phyloP scores from a whole-genome alignment of 306 rosid genomes.

The Hippophae tibetana region DNA sequence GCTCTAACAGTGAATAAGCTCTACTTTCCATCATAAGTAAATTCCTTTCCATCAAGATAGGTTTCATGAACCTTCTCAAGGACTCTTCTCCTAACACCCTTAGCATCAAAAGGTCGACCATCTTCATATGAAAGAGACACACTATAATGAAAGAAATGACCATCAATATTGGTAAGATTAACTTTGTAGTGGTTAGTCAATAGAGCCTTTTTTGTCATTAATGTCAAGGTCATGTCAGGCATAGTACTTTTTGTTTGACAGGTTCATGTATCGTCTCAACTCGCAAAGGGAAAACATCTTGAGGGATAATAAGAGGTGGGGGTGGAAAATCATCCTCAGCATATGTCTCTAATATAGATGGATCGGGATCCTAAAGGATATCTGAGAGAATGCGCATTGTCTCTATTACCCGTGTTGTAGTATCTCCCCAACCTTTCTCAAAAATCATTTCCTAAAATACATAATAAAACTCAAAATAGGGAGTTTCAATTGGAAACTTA shows the following conservation, averaged over 20 bases:
- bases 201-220: slow-evolving; percentile 35
- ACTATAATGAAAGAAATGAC: no score
- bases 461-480: no score
- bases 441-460: no score
- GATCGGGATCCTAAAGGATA: no score
- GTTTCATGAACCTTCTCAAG: slow-evolving; percentile 73
- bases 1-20: slow-evolving; percentile 80
- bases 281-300: slow-evolving; percentile 38
- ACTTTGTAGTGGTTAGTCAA: no score
- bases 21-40: slow-evolving; percentile 87
- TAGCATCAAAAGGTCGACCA: slow-evolving; percentile 79
- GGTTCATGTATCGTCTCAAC: slow-evolving; percentile 30
- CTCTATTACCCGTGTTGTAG: no score
- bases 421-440: no score
- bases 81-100: slow-evolving; percentile 68
- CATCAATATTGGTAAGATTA: no score
- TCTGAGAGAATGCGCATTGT: no score
- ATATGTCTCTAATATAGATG: no score
- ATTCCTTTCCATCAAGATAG: slow-evolving; percentile 60
- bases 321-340: slow-evolving; percentile 13
- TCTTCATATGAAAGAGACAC: slow-evolving; percentile 27
- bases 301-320: slow-evolving; percentile 66
- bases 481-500: no score
- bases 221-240: slow-evolving; percentile 47
- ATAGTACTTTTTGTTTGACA: slow-evolving; percentile 36